Evolutionary conservation across 257 asterid genomes (phyloP).

Genomic region (Jasminum sambac): DNA sequence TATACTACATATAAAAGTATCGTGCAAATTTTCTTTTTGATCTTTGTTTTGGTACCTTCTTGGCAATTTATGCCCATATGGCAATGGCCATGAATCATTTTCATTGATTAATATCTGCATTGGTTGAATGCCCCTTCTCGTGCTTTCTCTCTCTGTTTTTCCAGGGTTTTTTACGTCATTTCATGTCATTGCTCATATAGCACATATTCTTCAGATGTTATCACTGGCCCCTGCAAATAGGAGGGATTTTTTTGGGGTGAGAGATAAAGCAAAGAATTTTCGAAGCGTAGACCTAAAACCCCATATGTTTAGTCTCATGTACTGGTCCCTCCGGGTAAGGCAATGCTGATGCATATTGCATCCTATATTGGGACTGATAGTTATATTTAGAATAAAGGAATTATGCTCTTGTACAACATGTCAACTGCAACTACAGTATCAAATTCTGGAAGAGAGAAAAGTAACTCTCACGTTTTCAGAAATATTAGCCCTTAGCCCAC

Average conservation of each 20-base stretch:
- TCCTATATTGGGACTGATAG: not conserved
- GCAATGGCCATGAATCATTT: not conserved
- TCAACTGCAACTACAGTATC: not conserved
- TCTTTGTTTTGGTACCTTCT: not conserved
- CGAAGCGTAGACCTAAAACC: not conserved
- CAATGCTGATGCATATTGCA: not conserved
- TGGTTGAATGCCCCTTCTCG: not conserved
- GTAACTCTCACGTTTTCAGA: not conserved
- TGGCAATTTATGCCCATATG: not conserved
- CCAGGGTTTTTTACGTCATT: not conserved
- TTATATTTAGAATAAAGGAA: not conserved
- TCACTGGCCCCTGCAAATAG: not conserved
- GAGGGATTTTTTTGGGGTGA: not conserved
- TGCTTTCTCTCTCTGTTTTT: not conserved
- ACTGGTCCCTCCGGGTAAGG: not conserved
- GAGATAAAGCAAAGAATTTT: not conserved
- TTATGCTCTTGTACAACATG: slow-evolving; percentile 1
- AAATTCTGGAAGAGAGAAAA: not conserved
- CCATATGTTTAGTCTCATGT: not conserved
- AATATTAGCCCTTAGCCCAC: not conserved
- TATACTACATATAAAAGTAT: not conserved
- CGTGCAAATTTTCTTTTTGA: not conserved
- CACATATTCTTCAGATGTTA: not conserved
- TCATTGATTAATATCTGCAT: not conserved
- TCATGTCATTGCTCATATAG: not conserved